These are phyloP conservation scores for Lasiosphaeria ovina DNA, from an alignment of 495 filamentous ascomycete species.

Conservation along the genomic window DNA sequence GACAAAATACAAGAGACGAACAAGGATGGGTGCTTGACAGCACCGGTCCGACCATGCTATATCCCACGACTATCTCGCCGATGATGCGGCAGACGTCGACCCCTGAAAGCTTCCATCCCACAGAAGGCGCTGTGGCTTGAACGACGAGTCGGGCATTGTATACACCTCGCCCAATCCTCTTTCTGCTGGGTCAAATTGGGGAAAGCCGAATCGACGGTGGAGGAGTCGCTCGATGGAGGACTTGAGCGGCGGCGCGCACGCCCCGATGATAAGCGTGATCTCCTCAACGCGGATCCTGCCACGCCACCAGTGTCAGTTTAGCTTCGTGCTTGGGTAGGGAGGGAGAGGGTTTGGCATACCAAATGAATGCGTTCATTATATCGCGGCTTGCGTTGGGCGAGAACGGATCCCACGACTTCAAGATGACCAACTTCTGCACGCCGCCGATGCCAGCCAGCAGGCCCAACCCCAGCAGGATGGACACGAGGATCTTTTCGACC, in stretches of 20 bases:
- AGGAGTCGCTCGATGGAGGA: slow-evolving; percentile 6
- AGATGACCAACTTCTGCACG: slow-evolving; percentile 3
- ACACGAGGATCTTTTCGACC: slow-evolving; percentile 9
- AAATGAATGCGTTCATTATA: slow-evolving; percentile 7
- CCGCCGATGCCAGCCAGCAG: slow-evolving; percentile 7
- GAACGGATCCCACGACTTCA: slow-evolving; percentile 2
- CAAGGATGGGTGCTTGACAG: too few species aligned
- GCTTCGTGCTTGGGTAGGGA: neutral
- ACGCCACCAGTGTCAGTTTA: neutral
- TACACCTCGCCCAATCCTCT: neutral
- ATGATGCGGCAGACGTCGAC: neutral
- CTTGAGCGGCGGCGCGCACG: slow-evolving; percentile 13
- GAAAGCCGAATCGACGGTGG: neutral
- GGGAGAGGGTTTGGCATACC: slow-evolving; percentile 1
- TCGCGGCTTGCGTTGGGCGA: neutral
- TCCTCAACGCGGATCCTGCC: slow-evolving; percentile 7
- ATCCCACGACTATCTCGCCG: too few species aligned
- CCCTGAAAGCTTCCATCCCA: neutral
- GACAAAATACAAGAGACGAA: too few species aligned
- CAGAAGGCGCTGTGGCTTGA: neutral
- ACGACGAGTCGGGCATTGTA: neutral
- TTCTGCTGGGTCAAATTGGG: neutral
- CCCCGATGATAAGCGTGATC: slow-evolving; percentile 6
- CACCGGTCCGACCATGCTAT: too few species aligned
- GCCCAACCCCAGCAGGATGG: slow-evolving; percentile 5